Conservation (phyloP, 192 early-diverging fungal species). For the Backusella luteola region DNA sequence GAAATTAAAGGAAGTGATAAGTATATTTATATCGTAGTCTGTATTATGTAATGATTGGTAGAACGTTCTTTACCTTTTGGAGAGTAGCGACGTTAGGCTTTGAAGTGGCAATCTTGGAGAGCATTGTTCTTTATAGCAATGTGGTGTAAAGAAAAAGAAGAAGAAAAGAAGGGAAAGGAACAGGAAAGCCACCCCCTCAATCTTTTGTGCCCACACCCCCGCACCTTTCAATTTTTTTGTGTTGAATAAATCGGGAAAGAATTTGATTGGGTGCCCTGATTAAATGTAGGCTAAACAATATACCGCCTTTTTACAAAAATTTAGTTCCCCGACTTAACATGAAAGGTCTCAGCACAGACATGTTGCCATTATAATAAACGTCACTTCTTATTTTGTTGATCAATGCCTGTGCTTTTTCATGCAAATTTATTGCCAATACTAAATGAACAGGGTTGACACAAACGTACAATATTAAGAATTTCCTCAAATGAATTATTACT, state of each 20-base stretch:
- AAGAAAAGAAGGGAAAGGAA: background rate
- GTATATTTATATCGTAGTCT: background rate
- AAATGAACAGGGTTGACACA: background rate
- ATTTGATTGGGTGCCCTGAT: background rate
- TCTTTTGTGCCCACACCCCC: conserved; percentile 5
- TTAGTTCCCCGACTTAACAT: background rate
- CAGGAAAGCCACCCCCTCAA: background rate
- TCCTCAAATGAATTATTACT: background rate
- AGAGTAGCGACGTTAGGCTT: background rate
- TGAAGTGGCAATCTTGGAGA: background rate
- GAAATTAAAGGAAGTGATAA: background rate
- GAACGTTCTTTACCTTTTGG: background rate
- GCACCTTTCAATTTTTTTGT: background rate
- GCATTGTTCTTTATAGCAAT: background rate
- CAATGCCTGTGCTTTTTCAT: background rate
- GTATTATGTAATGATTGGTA: background rate
- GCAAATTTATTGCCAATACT: background rate
- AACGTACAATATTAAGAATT: background rate
- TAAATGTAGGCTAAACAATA: conserved; percentile 4
- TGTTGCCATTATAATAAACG: background rate
- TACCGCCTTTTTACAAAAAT: background rate
- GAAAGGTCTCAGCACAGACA: background rate
- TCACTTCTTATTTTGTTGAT: background rate
- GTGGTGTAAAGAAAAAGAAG: background rate
- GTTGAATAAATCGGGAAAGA: background rate